Percentiles rank a stretch among this genome's conserved stretches.
phyloP scores from a whole-genome alignment of 1,139 yeast genomes.

The Yamadazyma triangularis region DNA sequence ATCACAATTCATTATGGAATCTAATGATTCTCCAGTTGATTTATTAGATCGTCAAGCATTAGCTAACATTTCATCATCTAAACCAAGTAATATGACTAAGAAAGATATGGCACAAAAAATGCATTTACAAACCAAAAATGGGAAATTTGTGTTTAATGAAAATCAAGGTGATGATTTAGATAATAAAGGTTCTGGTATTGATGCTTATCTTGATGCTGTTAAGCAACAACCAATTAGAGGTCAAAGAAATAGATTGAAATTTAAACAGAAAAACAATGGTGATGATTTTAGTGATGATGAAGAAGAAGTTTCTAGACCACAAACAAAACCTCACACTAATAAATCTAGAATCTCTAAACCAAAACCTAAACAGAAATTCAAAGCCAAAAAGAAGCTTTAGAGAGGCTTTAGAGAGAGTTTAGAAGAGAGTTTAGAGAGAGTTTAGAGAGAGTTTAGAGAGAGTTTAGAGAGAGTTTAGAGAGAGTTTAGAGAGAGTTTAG shows the following conservation, averaged over 20 bases:
- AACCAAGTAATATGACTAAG: conserved; percentile 56
- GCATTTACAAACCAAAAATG: conserved; percentile 47
- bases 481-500: no score
- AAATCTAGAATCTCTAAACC: conserved; percentile 34
- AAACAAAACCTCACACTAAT: conserved; percentile 8
- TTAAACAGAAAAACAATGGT: conserved; percentile 57
- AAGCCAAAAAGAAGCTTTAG: conserved; percentile 55
- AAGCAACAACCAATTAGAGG: conserved; percentile 91
- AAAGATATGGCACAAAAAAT: conserved; percentile 42
- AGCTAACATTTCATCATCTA: conserved; percentile 83
- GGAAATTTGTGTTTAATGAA: conserved; percentile 50
- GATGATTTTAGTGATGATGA: conserved; percentile 55
- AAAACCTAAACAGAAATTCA: conserved; percentile 47
- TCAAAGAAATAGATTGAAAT: conserved; percentile 85
- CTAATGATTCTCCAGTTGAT: conserved; percentile 82
- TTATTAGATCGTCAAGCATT: conserved; percentile 79
- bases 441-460: no score
- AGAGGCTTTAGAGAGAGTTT: no score
- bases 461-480: no score
- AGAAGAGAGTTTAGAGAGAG: no score
- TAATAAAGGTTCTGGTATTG: conserved; percentile 56
- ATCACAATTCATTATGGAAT: conserved; percentile 67
- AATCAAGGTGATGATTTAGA: conserved; percentile 46
- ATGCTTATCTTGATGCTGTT: conserved; percentile 91
- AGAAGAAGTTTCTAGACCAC: conserved; percentile 13